Evolutionary conservation across 2,329 filamentous ascomycete genomes (phyloP).

Genomic region (Cadophora sp.): DNA sequence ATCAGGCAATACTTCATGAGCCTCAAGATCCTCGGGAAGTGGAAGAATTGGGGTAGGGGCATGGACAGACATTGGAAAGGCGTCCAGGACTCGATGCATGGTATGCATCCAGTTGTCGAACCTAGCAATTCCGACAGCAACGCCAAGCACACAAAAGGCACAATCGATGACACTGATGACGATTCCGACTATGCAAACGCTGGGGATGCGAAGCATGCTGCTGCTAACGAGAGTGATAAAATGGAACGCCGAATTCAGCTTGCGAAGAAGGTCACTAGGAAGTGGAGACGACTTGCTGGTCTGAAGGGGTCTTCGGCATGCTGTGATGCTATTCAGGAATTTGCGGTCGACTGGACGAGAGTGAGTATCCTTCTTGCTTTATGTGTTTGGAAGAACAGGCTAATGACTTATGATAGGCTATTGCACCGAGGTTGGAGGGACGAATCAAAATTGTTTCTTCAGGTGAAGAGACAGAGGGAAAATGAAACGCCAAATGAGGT

Average conservation of each 20-base stretch:
- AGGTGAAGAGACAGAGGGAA: neutral
- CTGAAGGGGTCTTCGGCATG: slow-evolving; percentile 22
- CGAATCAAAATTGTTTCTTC: slow-evolving; percentile 16
- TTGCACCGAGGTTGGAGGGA: slow-evolving; percentile 26
- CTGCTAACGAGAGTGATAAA: neutral
- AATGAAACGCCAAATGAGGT: neutral
- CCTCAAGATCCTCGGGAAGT: slow-evolving; percentile 24
- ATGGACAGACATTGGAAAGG: slow-evolving; percentile 30
- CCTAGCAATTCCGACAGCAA: neutral
- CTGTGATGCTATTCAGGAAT: slow-evolving; percentile 23
- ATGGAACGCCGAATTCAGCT: slow-evolving; percentile 24
- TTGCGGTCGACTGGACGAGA: slow-evolving; percentile 25
- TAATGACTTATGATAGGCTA: slow-evolving; percentile 16
- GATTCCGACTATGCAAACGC: slow-evolving; percentile 4
- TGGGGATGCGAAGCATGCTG: neutral
- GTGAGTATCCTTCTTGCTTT: slow-evolving; percentile 10
- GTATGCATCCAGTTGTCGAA: slow-evolving; percentile 11
- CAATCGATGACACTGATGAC: slow-evolving; percentile 22
- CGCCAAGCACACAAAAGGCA: neutral
- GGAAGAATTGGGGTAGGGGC: slow-evolving; percentile 27
- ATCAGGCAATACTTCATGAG: slow-evolving; percentile 31
- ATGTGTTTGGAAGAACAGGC: neutral
- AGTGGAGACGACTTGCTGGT: slow-evolving; percentile 28
- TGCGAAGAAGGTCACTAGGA: slow-evolving; percentile 25
- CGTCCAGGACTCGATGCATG: slow-evolving; percentile 22